A percentile compares a stretch with the other conserved stretches of the same genome.
Conservation (phyloP, 2,329 filamentous ascomycete species). For the Madurella fahalii region DNA sequence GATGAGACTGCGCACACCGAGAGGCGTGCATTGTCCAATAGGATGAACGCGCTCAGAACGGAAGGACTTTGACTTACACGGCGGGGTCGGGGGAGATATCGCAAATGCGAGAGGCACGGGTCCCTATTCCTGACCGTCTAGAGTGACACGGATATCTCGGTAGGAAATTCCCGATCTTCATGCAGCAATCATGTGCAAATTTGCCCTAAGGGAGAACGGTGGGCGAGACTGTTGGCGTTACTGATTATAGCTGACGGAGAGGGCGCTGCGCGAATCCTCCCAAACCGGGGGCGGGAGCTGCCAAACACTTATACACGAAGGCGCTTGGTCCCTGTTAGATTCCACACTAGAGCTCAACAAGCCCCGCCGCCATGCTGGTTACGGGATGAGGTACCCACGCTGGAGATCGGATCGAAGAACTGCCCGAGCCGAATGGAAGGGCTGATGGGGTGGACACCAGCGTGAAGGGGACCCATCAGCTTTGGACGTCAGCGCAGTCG, state of each 20-base stretch:
- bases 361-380: conserved; percentile 2
- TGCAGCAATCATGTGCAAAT: too few species aligned
- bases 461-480: conserved; percentile 3
- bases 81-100: conserved; percentile 2
- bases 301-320: not conserved
- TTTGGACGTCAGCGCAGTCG: conserved; percentile 17
- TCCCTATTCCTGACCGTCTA: not conserved
- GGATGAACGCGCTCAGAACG: conserved; percentile 3
- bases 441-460: conserved; percentile 18
- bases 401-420: conserved; percentile 20
- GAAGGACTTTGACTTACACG: conserved; percentile 15
- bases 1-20: not conserved
- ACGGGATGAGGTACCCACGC: conserved; percentile 2
- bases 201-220: too few species aligned
- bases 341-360: conserved; percentile 7
- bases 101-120: not conserved
- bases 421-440: conserved; percentile 8
- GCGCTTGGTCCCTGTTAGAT: not conserved
- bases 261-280: too few species aligned
- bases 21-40: conserved; percentile 9
- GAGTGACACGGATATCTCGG: not conserved
- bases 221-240: too few species aligned
- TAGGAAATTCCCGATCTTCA: not conserved
- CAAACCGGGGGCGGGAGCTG: not conserved
- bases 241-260: too few species aligned